These are phyloP conservation scores for Globisporangium canariense DNA, from an alignment of 352 stramenopile genomes.

Conservation along the genomic window DNA sequence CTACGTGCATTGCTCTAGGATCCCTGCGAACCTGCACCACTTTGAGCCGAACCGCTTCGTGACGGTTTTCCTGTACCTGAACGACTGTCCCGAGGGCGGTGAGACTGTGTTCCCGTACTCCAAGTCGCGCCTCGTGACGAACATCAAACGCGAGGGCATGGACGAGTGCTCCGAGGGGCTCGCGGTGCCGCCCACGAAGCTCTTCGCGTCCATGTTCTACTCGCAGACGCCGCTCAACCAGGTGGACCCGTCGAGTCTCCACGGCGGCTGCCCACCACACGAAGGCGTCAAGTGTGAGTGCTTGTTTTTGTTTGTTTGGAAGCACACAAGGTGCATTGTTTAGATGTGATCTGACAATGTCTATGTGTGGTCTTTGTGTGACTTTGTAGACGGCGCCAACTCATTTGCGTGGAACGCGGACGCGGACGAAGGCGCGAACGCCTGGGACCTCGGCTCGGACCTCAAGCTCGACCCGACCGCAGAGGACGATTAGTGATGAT, in stretches of 20 bases:
- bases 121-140: slow-evolving; percentile 47
- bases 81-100: slow-evolving; percentile 89
- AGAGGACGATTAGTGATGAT: slow-evolving; percentile 1
- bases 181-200: slow-evolving; percentile 56
- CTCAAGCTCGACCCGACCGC: slow-evolving; percentile 27
- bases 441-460: slow-evolving; percentile 45
- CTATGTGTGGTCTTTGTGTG: slow-evolving; percentile 8
- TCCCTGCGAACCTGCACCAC: slow-evolving; percentile 41
- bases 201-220: slow-evolving; percentile 74
- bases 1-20: slow-evolving; percentile 19
- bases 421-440: slow-evolving; percentile 58
- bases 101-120: slow-evolving; percentile 93
- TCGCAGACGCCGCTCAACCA: slow-evolving; percentile 62
- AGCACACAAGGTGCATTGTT: background rate
- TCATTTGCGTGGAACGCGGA: slow-evolving; percentile 74
- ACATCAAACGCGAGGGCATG: slow-evolving; percentile 64
- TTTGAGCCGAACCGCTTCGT: slow-evolving; percentile 91
- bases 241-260: slow-evolving; percentile 51
- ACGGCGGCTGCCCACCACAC: slow-evolving; percentile 56
- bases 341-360: background rate
- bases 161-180: slow-evolving; percentile 60
- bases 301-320: slow-evolving; percentile 6
- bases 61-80: slow-evolving; percentile 95
- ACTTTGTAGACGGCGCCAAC: slow-evolving; percentile 48
- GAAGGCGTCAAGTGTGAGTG: slow-evolving; percentile 59